Percentiles rank a stretch among this genome's conserved stretches.
These are phyloP conservation scores for Nicotiana paniculata DNA, from an alignment of 257 asterid species.

Conservation along the genomic window DNA sequence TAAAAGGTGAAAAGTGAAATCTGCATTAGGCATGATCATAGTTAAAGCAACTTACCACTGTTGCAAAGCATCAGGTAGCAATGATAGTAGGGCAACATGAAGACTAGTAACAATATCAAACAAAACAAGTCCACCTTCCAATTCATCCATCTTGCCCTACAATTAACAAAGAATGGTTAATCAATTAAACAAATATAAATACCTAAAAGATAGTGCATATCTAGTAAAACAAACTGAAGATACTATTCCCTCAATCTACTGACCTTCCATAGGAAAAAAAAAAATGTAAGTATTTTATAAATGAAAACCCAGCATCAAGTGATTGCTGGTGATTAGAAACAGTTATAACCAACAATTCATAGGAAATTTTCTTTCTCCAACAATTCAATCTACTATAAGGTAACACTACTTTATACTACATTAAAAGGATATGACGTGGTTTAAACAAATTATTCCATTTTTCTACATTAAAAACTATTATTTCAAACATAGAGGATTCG, in stretches of 20 bases:
- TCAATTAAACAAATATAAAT: not conserved
- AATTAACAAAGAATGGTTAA: conserved; percentile 12
- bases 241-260: not conserved
- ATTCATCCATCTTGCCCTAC: conserved; percentile 97
- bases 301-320: too few relatives aligned
- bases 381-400: not conserved
- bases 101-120: conserved; percentile 79
- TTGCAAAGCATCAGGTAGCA: conserved; percentile 85
- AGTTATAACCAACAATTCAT: too few relatives aligned
- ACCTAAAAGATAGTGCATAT: not conserved
- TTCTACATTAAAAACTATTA: not conserved
- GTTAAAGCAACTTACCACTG: conserved; percentile 47
- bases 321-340: too few relatives aligned
- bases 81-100: conserved; percentile 95
- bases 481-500: not conserved
- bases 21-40: not conserved
- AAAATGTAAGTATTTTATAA: too few relatives aligned
- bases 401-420: not conserved
- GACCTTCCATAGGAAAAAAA: too few relatives aligned
- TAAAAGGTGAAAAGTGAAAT: not conserved
- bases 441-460: not conserved
- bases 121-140: conserved; percentile 99
- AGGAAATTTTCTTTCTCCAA: not conserved
- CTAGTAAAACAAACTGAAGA: not conserved
- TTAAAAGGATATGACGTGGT: not conserved